Conservation (phyloP, 2,329 filamentous ascomycete genomes). For the Alternaria sp. region DNA sequence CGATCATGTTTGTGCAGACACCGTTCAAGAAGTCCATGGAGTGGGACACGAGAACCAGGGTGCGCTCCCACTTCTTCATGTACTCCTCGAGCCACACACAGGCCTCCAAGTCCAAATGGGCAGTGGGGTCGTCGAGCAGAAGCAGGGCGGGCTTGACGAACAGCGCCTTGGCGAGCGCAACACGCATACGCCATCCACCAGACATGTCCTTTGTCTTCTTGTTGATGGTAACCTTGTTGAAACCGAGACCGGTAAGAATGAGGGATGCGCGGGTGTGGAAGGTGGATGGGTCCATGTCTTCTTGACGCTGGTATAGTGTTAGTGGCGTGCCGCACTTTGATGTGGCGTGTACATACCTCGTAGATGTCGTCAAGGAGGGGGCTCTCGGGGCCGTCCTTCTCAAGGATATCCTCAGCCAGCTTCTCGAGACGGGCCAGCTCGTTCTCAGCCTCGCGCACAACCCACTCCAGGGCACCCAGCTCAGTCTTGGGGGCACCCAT, state of each 20-base stretch:
- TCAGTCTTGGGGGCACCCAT: constrained; percentile 92
- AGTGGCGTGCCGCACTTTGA: neutral
- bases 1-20: constrained; percentile 97
- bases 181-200: constrained; percentile 99
- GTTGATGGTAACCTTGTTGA: constrained; percentile 97
- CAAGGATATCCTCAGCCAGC: constrained; percentile 86
- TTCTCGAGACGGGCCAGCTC: constrained; percentile 91
- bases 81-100: constrained; percentile 99
- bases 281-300: constrained; percentile 97
- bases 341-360: constrained; percentile 68
- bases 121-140: constrained; percentile 96
- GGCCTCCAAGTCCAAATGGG: constrained; percentile 98
- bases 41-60: constrained; percentile 94
- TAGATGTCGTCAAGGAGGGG: constrained; percentile 92
- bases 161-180: constrained; percentile 93
- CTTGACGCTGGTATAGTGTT: constrained; percentile 74
- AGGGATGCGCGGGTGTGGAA: constrained; percentile 95
- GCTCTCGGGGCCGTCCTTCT: constrained; percentile 89
- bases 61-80: constrained; percentile 99
- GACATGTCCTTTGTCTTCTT: constrained; percentile 99
- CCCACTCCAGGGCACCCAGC: constrained; percentile 93
- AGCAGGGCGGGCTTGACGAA: constrained; percentile 98
- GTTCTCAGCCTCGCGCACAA: constrained; percentile 90
- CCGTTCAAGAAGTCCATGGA: constrained; percentile 99
- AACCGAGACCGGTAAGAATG: constrained; percentile 97